Evolutionary conservation across 164 flowering plant species (phyloP).

Genomic region (Cinnamomum chago): DNA sequence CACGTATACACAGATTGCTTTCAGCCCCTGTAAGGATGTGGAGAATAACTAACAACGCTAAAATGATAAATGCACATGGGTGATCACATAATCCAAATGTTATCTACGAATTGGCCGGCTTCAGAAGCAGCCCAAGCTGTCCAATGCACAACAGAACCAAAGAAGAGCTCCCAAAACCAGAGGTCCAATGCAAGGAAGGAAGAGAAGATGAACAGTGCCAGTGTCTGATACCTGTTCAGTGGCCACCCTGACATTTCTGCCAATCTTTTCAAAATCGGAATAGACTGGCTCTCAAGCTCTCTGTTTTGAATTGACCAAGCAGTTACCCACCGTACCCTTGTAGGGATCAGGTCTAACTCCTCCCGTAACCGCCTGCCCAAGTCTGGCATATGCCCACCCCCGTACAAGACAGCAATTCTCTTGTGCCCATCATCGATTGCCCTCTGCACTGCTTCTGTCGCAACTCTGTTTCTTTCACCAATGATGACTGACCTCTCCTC

Average conservation of each 20-base stretch:
- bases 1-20: constrained; percentile 2
- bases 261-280: constrained; percentile 63
- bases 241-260: constrained; percentile 87
- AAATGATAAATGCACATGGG: neutral
- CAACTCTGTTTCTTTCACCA: constrained; percentile 91
- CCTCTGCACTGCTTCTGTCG: constrained; percentile 54
- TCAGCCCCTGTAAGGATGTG: constrained; percentile 5
- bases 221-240: constrained; percentile 80
- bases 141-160: constrained; percentile 59
- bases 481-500: constrained; percentile 88
- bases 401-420: constrained; percentile 78
- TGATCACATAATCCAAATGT: constrained; percentile 14
- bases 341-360: constrained; percentile 74
- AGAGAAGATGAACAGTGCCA: constrained; percentile 77
- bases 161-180: constrained; percentile 94
- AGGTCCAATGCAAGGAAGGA: constrained; percentile 84
- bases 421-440: constrained; percentile 69
- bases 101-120: constrained; percentile 32
- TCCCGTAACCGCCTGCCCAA: constrained; percentile 79
- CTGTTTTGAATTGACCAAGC: constrained; percentile 89
- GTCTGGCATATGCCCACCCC: constrained; percentile 99
- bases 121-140: constrained; percentile 45
- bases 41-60: neutral
- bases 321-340: constrained; percentile 72
- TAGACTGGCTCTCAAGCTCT: constrained; percentile 40